Base-by-base conservation (phyloP, 2,329 filamentous ascomycete genomes). In the Arachnomyces sp. region DNA sequence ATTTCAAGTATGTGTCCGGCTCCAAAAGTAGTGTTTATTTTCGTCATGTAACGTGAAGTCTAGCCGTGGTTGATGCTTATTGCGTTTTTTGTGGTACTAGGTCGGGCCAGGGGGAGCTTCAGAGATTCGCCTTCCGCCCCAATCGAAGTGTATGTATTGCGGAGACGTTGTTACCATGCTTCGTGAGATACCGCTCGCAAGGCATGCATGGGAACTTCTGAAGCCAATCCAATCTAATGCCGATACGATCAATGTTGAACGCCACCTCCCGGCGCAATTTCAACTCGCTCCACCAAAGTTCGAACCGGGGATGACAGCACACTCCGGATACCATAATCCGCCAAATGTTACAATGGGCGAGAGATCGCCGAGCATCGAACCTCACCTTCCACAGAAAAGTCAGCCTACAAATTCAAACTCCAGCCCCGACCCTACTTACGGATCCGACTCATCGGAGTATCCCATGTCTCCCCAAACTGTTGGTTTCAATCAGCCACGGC, bases 191-290 rank as follows among this genome's bases (percentile, higher is more conserved):
- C 47, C 54, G 5, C 39, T 64, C 3, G 56, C 52, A 6, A 55
- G 60, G 42, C 53, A 58, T 18, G 54, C 56, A 4, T 68, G 62
- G 61, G 62, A 63, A 29, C 45, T 59, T 5, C 46, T 68, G 2
- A 59, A 57, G 28, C 55, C 59, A 0, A 50, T 67, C 13, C 57
- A 64, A 31, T 52, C 57, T 3, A 59, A 64, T 42, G 54, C 59
- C 2, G 61, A 65, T 39, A 58, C 62, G 1, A 56, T 65, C 34
- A 61, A 60, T 37, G 54, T 64, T 6, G 62, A 66, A 45, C 45
- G 63, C 28, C 63, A 68, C 44, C 40, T 62, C 7, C 54, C 60
- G 5, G 56, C 52, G 2, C 55, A 59, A 31, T 65, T 66, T 40
- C 59, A 61, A 38, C 40, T 63, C 13, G 33, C 36, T 6, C 52